phyloP scores from a whole-genome alignment of 2,329 filamentous ascomycete species.

The Pseudogymnoascus sp. region DNA sequence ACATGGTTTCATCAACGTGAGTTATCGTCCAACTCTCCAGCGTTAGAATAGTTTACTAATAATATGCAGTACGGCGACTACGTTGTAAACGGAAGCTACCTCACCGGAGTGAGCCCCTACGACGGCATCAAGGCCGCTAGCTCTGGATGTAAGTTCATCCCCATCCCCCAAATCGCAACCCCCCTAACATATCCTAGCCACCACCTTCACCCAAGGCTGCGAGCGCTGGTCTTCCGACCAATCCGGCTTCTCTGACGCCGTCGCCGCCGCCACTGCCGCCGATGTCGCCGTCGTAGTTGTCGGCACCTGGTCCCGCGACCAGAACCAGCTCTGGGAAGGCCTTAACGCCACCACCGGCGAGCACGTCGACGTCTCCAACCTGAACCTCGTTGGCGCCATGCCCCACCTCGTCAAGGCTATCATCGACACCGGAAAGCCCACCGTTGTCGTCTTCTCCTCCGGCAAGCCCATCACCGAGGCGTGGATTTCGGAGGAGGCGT shows the following conservation, averaged over 20 bases:
- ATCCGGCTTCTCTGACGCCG: slow-evolving; percentile 57
- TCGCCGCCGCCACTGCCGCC: slow-evolving; percentile 55
- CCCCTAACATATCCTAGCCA: slow-evolving; percentile 17
- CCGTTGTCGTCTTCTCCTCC: slow-evolving; percentile 79
- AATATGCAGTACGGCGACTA: slow-evolving; percentile 58
- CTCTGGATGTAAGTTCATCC: slow-evolving; percentile 35
- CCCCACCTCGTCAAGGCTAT: slow-evolving; percentile 57
- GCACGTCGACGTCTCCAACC: slow-evolving; percentile 56
- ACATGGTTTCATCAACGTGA: slow-evolving; percentile 59
- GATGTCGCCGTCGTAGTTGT: slow-evolving; percentile 68
- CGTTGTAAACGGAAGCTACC: slow-evolving; percentile 56
- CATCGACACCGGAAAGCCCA: slow-evolving; percentile 58
- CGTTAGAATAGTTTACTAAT: not conserved
- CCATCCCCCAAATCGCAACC: not conserved
- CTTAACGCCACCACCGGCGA: slow-evolving; percentile 69
- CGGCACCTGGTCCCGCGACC: slow-evolving; percentile 68
- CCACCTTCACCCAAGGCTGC: slow-evolving; percentile 62
- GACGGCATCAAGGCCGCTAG: slow-evolving; percentile 58
- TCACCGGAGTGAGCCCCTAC: slow-evolving; percentile 59
- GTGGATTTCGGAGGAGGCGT: slow-evolving; percentile 59
- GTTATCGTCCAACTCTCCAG: slow-evolving; percentile 21
- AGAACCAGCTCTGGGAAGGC: slow-evolving; percentile 60
- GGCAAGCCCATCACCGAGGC: slow-evolving; percentile 67
- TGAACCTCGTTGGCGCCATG: slow-evolving; percentile 65
- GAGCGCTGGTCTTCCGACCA: slow-evolving; percentile 65